Conservation (phyloP, 768 basidiomycete species). For the Tulasnella sp. region DNA sequence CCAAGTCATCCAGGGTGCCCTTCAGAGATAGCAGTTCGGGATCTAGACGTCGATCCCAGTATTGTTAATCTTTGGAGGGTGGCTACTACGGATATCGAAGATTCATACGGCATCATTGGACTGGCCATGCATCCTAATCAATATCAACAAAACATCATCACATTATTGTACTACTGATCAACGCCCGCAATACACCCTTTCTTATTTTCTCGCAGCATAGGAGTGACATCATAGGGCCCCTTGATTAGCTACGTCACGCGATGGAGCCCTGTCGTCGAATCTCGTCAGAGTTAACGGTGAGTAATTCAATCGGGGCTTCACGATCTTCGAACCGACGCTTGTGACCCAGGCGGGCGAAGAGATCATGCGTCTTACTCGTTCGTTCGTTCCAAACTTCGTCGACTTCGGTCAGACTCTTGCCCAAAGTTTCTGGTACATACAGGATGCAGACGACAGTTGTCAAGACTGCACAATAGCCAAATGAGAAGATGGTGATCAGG, state of each 20-base stretch:
- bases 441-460: conserved; percentile 31
- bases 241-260: no score
- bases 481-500: neutral
- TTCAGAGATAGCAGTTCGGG: neutral
- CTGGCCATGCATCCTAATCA: neutral
- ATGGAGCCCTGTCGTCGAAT: no score
- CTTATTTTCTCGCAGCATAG: no score
- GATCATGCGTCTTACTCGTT: neutral
- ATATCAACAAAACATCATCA: neutral
- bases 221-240: no score
- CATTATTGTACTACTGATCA: conserved; percentile 5
- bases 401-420: conserved; percentile 34
- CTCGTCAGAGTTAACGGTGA: no score
- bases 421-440: conserved; percentile 36
- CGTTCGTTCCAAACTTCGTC: conserved; percentile 23
- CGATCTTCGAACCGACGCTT: no score
- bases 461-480: conserved; percentile 20
- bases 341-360: no score
- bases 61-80: neutral
- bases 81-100: conserved; percentile 5
- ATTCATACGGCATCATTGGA: conserved; percentile 1
- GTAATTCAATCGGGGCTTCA: no score
- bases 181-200: no score
- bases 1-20: neutral
- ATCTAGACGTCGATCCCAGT: neutral